Conservation (phyloP, 495 filamentous ascomycete genomes). For the Neurospora pannonica region DNA sequence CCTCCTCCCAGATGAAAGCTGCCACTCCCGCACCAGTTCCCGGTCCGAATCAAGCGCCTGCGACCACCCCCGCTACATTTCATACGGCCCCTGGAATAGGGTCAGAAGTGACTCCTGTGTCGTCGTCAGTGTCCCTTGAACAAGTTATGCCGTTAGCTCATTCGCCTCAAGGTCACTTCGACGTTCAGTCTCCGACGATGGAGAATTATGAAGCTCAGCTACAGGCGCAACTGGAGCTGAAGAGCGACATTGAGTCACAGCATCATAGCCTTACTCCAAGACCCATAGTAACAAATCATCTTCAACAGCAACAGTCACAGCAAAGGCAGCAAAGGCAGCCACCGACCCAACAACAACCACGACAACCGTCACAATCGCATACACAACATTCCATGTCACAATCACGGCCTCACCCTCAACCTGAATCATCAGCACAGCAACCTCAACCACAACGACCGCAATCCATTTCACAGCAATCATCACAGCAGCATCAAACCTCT, state of each 20-base stretch:
- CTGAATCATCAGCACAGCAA: constrained; percentile 11
- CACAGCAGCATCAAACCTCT: neutral
- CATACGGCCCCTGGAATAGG: neutral
- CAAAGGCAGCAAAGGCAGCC: constrained; percentile 17
- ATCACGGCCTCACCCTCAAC: constrained; percentile 8
- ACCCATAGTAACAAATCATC: constrained; percentile 7
- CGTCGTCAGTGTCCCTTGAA: constrained; percentile 5
- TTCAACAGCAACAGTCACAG: constrained; percentile 17
- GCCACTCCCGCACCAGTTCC: neutral
- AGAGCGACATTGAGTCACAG: constrained; percentile 12
- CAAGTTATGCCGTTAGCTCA: constrained; percentile 10
- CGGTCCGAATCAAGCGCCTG: neutral
- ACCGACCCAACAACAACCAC: constrained; percentile 8
- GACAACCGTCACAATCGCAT: constrained; percentile 7
- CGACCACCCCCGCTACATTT: neutral
- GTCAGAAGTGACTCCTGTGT: neutral
- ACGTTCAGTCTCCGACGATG: constrained; percentile 22
- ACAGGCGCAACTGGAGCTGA: constrained; percentile 23
- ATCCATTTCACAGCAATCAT: neutral
- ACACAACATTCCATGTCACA: constrained; percentile 12
- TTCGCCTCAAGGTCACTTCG: constrained; percentile 17
- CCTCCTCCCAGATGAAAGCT: neutral
- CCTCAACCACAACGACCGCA: constrained; percentile 17
- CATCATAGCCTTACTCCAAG: neutral
- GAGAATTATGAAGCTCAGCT: constrained; percentile 25